phyloP scores from a whole-genome alignment of 2,329 filamentous ascomycete species.

The Trichoderma afroharzianum region DNA sequence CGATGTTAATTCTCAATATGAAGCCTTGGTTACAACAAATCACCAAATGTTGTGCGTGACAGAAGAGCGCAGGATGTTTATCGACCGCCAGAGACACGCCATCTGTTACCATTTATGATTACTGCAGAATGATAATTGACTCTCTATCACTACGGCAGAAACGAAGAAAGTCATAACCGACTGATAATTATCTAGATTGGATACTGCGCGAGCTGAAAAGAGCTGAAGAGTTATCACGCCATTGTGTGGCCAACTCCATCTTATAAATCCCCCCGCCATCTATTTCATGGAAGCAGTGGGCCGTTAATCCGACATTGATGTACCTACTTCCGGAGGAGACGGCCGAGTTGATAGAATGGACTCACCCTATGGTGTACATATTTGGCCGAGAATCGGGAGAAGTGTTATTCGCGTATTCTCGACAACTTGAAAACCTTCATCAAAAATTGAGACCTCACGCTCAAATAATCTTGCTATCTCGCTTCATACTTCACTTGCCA shows the following conservation, averaged over 20 bases:
- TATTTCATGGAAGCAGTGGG: neutral
- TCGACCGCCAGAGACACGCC: neutral
- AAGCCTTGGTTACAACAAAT: neutral
- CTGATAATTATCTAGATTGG: neutral
- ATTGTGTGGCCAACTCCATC: neutral
- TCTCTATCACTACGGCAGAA: fast-evolving
- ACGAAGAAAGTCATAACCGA: neutral
- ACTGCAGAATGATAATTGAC: neutral
- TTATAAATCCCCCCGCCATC: neutral
- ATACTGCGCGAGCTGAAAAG: neutral
- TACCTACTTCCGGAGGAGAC: too few species aligned
- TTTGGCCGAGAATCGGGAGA: neutral
- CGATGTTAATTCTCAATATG: neutral
- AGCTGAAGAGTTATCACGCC: neutral
- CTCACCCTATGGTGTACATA: too few species aligned
- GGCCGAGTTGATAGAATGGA: too few species aligned
- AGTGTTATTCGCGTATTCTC: neutral
- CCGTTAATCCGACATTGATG: too few species aligned
- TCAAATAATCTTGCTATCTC: too few species aligned
- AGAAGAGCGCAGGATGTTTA: neutral
- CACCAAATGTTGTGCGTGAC: neutral
- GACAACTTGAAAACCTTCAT: too few species aligned
- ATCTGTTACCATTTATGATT: neutral
- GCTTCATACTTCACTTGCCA: too few species aligned
- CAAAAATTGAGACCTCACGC: too few species aligned